phyloP scores from a whole-genome alignment of 352 stramenopile species.

The Nothophytophthora sp. region DNA sequence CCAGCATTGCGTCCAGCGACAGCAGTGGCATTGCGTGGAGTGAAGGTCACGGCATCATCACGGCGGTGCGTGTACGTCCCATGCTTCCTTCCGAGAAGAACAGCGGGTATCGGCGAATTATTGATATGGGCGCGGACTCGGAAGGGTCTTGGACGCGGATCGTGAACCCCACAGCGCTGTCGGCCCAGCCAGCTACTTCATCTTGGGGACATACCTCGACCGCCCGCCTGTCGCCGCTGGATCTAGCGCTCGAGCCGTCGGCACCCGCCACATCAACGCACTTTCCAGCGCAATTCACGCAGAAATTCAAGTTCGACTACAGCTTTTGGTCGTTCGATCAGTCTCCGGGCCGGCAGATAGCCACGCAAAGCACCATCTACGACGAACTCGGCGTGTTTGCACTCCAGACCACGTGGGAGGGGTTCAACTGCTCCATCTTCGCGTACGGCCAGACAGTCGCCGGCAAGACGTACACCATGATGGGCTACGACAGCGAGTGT shows the following conservation, averaged over 20 bases:
- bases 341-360: constrained; percentile 23
- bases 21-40: constrained; percentile 10
- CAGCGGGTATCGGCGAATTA: constrained; percentile 48
- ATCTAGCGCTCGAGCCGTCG: constrained; percentile 4
- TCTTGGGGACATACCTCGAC: not conserved
- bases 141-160: constrained; percentile 55
- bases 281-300: constrained; percentile 57
- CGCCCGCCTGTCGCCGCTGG: constrained; percentile 2
- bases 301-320: constrained; percentile 74
- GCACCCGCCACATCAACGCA: not conserved
- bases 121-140: constrained; percentile 46
- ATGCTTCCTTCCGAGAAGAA: constrained; percentile 71
- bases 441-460: constrained; percentile 72
- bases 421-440: constrained; percentile 79
- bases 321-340: constrained; percentile 76
- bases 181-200: not conserved
- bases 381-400: constrained; percentile 55
- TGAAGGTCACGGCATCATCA: constrained; percentile 56
- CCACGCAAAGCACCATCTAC: constrained; percentile 59
- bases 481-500: constrained; percentile 24
- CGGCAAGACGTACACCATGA: constrained; percentile 80
- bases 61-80: constrained; percentile 66
- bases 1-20: constrained; percentile 28
- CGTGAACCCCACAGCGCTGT: constrained; percentile 55
- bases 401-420: constrained; percentile 55